Evolutionary conservation across 2,329 filamentous ascomycete genomes (phyloP).

Genomic region (Botrytis pseudocinerea): DNA sequence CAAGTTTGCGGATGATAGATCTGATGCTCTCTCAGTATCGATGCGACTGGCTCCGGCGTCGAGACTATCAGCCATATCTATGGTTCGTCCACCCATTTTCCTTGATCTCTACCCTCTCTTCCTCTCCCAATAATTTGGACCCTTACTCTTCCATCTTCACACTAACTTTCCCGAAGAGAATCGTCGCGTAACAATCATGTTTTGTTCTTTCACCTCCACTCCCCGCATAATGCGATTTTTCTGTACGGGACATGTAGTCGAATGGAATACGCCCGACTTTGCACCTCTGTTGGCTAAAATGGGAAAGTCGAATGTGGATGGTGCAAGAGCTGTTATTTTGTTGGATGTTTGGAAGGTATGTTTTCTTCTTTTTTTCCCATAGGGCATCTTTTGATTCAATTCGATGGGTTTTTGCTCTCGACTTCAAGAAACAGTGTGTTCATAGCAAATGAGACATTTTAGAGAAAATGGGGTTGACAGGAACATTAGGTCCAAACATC

Average conservation of each 20-base stretch:
- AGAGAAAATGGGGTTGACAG: neutral
- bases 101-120: neutral
- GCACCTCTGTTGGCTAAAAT: conserved; percentile 47
- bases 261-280: conserved; percentile 57
- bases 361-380: neutral
- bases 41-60: conserved; percentile 17
- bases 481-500: conserved; percentile 61
- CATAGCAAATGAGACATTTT: neutral
- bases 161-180: conserved; percentile 62
- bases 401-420: neutral
- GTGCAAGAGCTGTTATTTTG: conserved; percentile 60
- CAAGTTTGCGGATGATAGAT: neutral
- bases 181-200: conserved; percentile 72
- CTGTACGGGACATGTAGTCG: conserved; percentile 59
- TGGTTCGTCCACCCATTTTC: neutral
- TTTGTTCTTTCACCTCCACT: conserved; percentile 61
- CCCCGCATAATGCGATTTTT: conserved; percentile 67
- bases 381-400: neutral
- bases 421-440: neutral
- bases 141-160: neutral
- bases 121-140: too few relatives aligned
- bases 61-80: conserved; percentile 24
- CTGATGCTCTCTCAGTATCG: neutral
- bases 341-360: conserved; percentile 53
- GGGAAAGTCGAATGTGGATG: conserved; percentile 47